A percentile compares a stretch with the other conserved stretches of the same genome.
These are phyloP conservation scores for Penicillium sp. DNA, from an alignment of 2,329 filamentous ascomycete species.

Conservation along the genomic window DNA sequence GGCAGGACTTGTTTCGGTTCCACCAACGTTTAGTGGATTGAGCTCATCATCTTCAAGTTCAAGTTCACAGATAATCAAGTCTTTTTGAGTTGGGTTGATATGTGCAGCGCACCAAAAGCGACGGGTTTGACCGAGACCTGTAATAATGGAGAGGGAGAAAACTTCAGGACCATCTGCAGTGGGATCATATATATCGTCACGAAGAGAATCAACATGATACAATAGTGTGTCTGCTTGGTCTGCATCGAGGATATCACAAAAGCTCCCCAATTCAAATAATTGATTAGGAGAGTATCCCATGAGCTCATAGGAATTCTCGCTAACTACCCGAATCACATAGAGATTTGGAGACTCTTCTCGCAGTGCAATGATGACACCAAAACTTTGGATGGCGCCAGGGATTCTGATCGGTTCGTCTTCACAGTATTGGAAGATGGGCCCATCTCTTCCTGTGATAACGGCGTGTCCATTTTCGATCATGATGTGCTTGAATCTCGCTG, in stretches of 20 bases:
- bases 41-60: constrained; percentile 82
- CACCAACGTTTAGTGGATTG: constrained; percentile 28
- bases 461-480: constrained; percentile 76
- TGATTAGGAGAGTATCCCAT: constrained; percentile 76
- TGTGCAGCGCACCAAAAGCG: constrained; percentile 91
- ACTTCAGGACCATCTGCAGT: constrained; percentile 78
- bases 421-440: constrained; percentile 71
- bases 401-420: constrained; percentile 92
- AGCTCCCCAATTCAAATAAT: constrained; percentile 72
- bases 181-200: constrained; percentile 77
- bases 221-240: constrained; percentile 82
- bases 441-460: constrained; percentile 77
- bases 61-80: constrained; percentile 82
- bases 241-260: constrained; percentile 79
- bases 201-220: constrained; percentile 85
- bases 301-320: constrained; percentile 75
- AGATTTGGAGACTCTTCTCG: constrained; percentile 64
- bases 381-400: constrained; percentile 76
- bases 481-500: constrained; percentile 75
- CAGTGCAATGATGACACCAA: constrained; percentile 74
- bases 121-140: constrained; percentile 54
- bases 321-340: constrained; percentile 71
- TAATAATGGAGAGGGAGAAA: constrained; percentile 72
- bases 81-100: constrained; percentile 65
- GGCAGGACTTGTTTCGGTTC: constrained; percentile 16